Evolutionary conservation across 1,139 yeast species (phyloP), one percentile per base, ranked within the genome.

Genomic region (Candida frijolesensis): DNA sequence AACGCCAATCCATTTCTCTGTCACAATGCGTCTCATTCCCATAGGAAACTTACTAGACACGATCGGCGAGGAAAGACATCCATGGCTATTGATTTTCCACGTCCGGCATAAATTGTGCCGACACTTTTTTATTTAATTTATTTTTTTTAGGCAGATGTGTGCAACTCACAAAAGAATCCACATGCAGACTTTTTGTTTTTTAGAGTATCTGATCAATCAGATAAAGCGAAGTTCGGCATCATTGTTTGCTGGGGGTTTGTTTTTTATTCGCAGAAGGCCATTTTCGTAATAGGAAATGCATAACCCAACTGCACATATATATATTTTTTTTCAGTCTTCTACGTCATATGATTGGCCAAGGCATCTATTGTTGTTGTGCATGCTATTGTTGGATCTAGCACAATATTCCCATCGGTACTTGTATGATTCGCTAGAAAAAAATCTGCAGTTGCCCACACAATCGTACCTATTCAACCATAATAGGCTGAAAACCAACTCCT

Each of bases 191-290:
- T n/a, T 38, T n/a, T n/a, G n/a, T n/a, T n/a, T 38, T 38, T 37
- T 22, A 7, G n/a, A 9, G n/a, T 9, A 12, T 19, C 30, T 38
- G 42, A 38, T 38, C 42, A 38, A 38, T 38, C 42, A 38, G 42
- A 38, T 38, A 38, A 38, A 38, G 42, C 42, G 42, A 38, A 38
- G 42, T 38, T 38, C 42, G 42, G 42, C 42, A 38, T 12, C 7
- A 38, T 38, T n/a, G 18, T 4, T 5, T 18, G 41, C 29, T 29
- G 16, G 15, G 11, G 15, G 11, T 38, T 38, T 29, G 6, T 22
- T 22, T 38, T 18, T 22, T 14, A 38, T 38, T 38, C 42, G 42
- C 30, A 12, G 42, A 15, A 22, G 16, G 2, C 16, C 11, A 15
- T 14, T 8, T 14, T n/a, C 38, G 15, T 5, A n/a, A 16, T 34